phyloP scores from a whole-genome alignment of 1,139 yeast genomes.

The Cylindricascospora bacillispora region DNA sequence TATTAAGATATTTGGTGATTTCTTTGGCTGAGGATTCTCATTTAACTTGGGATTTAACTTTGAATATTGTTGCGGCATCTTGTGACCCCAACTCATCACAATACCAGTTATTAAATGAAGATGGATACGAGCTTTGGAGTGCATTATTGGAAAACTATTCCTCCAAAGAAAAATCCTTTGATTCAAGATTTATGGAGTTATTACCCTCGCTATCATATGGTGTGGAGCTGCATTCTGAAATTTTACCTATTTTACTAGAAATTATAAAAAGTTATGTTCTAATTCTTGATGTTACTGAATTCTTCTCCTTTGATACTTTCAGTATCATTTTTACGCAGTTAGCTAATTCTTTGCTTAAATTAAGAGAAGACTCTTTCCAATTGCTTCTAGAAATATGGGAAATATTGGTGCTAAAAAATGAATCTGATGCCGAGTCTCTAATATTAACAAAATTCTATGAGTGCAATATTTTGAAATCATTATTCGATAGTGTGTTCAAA shows the following conservation, averaged over 20 bases:
- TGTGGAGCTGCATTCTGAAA: constrained; percentile 55
- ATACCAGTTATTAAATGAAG: constrained; percentile 62
- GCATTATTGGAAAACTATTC: constrained; percentile 46
- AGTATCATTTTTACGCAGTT: constrained; percentile 38
- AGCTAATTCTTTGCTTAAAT: constrained; percentile 41
- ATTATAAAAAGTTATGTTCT: constrained; percentile 63
- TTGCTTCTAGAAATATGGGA: constrained; percentile 49
- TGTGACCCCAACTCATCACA: constrained; percentile 54
- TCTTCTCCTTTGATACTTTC: constrained; percentile 30
- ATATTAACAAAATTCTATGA: constrained; percentile 18
- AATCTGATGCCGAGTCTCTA: constrained; percentile 12
- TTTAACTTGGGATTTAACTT: constrained; percentile 47
- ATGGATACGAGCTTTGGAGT: constrained; percentile 80
- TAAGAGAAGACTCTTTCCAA: constrained; percentile 61
- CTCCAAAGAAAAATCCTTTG: constrained; percentile 15
- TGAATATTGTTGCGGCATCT: constrained; percentile 51
- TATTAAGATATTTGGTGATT: constrained; percentile 50
- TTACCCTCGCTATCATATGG: constrained; percentile 31
- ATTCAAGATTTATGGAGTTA: constrained; percentile 16
- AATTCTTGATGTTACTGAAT: constrained; percentile 33
- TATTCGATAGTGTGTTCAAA: constrained; percentile 20
- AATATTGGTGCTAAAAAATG: constrained; percentile 28
- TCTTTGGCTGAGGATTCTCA: constrained; percentile 51
- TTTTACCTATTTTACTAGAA: constrained; percentile 53
- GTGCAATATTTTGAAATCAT: constrained; percentile 15